Evolutionary conservation across 2,329 filamentous ascomycete genomes (phyloP), one percentile per base, ranked within the genome.

Genomic region (Penicillium sp.): DNA sequence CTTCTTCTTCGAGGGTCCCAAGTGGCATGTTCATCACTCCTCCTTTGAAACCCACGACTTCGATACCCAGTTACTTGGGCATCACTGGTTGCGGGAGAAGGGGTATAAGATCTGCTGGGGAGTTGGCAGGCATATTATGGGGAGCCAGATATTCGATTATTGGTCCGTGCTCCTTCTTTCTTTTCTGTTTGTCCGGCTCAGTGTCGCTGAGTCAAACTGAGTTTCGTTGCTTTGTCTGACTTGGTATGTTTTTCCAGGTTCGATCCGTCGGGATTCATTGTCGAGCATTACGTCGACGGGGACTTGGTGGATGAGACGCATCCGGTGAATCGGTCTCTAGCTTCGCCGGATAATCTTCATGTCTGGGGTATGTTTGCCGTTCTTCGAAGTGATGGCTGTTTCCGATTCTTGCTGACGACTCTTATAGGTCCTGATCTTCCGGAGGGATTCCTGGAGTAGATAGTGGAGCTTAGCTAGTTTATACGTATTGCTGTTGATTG

Each of bases 21-120:
- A 65, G 44, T 67, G 69, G 0, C 82, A 84, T 64, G 81, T 85
- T 0, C 83, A 85, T 56, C 83, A 85, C 67, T 78, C 76, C 38
- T 76, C 72, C 0, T 85, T 84, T 56, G 83, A 85, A 60, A 81
- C 84, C 0, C 79, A 84, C 48, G 81, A 85, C 62, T 83, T 83
- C 53, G 83, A 85, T 59, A 81, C 80, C 0, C 45, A 47, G 45
- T 5, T 47, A 11, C 45, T 47, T 17, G 45, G 45, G 5, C 45
- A 47, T 47, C 17, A 47, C 45, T 47, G 45, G 45, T 19, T 47
- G 17, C 45, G 45, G 17, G 17, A 47, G 17, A 47, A 23, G 45
- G 45, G 45, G 17, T 47, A 47, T 47, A 17, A 47, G 23, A 47
- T 21, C 45, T 47, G 45, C 45, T 47, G 45, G 45, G 45, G 45